These are phyloP conservation scores for Vitis amurensis DNA, from an alignment of 164 flowering plant genomes.

Conservation along the genomic window DNA sequence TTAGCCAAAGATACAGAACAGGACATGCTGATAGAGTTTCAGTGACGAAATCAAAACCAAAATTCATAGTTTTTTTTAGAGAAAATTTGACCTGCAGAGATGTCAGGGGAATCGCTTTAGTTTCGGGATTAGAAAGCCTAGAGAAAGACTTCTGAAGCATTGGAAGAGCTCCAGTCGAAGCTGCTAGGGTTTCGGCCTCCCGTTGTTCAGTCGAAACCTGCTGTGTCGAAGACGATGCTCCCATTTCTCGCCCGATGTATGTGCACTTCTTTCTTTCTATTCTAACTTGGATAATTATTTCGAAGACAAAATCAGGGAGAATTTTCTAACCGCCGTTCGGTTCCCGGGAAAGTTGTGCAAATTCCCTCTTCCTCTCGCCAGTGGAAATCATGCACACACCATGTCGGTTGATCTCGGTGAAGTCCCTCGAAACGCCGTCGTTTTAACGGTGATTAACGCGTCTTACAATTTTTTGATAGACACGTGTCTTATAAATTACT, in stretches of 20 bases:
- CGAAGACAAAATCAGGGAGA: background rate
- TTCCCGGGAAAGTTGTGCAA: background rate
- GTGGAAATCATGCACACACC: constrained; percentile 23
- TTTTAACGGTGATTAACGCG: no score
- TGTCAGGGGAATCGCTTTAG: constrained; percentile 43
- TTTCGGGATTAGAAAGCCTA: constrained; percentile 55
- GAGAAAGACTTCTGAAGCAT: constrained; percentile 68
- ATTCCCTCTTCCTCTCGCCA: background rate
- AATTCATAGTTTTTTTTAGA: background rate
- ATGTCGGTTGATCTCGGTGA: constrained; percentile 27
- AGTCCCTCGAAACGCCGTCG: no score
- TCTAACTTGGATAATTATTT: background rate
- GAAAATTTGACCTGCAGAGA: constrained; percentile 54
- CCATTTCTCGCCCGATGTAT: constrained; percentile 38
- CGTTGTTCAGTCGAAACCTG: constrained; percentile 46
- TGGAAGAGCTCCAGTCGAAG: constrained; percentile 75
- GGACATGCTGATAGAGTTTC: no score
- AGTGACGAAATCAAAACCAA: no score
- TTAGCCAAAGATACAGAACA: no score
- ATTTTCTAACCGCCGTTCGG: background rate
- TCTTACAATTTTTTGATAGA: no score
- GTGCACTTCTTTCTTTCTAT: background rate
- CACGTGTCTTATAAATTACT: no score
- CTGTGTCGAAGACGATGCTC: constrained; percentile 63
- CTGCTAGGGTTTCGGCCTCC: constrained; percentile 62